Conservation (phyloP, 1,284 basidiomycete species). For the Caloboletus firmus region DNA sequence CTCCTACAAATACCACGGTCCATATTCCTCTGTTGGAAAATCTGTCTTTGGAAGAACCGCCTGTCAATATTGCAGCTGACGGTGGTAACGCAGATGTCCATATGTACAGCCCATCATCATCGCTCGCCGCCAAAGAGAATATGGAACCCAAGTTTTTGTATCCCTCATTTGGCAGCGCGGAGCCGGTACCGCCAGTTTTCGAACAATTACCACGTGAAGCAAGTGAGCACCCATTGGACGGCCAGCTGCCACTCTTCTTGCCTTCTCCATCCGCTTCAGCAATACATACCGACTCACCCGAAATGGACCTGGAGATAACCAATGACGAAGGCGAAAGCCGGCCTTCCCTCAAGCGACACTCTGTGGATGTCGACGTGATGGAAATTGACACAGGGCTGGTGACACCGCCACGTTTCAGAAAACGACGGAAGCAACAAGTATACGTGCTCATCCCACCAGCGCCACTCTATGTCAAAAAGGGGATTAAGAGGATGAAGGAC, state of each 20-base stretch:
- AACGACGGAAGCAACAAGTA: conserved; percentile 27
- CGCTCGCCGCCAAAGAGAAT: conserved; percentile 10
- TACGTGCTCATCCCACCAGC: conserved; percentile 35
- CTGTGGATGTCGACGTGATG: conserved; percentile 15
- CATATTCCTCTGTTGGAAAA: conserved; percentile 23
- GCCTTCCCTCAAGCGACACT: conserved; percentile 23
- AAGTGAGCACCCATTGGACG: conserved; percentile 7
- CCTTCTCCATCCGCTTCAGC: conserved; percentile 33
- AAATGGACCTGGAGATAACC: conserved; percentile 22
- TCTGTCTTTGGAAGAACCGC: conserved; percentile 26
- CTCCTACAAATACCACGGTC: conserved; percentile 11
- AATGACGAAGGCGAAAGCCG: conserved; percentile 4
- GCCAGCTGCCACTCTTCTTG: conserved; percentile 31
- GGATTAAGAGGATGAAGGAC: conserved; percentile 18
- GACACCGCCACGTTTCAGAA: conserved; percentile 13
- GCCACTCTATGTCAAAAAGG: conserved; percentile 23
- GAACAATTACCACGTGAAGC: conserved; percentile 16
- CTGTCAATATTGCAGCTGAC: not conserved
- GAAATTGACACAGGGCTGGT: conserved; percentile 4
- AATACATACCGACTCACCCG: conserved; percentile 19
- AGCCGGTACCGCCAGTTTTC: conserved; percentile 4
- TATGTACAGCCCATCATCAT: conserved; percentile 21
- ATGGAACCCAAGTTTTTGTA: conserved; percentile 8
- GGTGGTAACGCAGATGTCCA: conserved; percentile 18
- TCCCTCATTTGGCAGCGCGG: conserved; percentile 4